A percentile compares a stretch with the other conserved stretches of the same genome.
Evolutionary conservation across 306 rosid genomes (phyloP).

Genomic region (Pyrus betulifolia): DNA sequence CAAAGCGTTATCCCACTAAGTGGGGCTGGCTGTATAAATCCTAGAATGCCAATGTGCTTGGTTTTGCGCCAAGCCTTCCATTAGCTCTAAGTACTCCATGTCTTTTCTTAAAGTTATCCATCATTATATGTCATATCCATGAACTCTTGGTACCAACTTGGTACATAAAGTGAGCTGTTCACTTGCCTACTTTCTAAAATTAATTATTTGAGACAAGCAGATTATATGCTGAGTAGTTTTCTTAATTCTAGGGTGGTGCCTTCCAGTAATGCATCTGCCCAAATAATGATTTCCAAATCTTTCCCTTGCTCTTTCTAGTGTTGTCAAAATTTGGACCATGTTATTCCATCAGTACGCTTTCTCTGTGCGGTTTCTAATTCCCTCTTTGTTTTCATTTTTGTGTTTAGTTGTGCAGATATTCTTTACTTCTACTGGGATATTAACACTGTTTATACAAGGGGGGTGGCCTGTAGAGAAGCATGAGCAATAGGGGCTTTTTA

Average conservation of each 20-base stretch:
- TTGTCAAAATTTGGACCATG: neutral
- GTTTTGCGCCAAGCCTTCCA: no score
- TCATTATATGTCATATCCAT: neutral
- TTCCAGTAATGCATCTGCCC: neutral
- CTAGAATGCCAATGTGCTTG: no score
- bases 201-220: neutral
- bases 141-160: neutral
- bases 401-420: constrained; percentile 56
- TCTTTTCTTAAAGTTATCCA: neutral
- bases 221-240: neutral
- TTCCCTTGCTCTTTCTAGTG: neutral
- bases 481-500: constrained; percentile 42
- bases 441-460: constrained; percentile 47
- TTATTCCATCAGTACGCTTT: neutral
- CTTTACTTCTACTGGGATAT: constrained; percentile 57
- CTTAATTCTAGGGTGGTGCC: neutral
- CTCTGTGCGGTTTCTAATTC: neutral
- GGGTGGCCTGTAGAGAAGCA: constrained; percentile 48
- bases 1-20: no score
- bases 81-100: no score
- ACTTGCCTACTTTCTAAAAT: neutral
- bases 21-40: no score
- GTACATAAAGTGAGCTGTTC: neutral
- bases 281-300: neutral
- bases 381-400: neutral